Evolutionary conservation across 306 rosid species (phyloP).

Genomic region (Lathyrus sativus): DNA sequence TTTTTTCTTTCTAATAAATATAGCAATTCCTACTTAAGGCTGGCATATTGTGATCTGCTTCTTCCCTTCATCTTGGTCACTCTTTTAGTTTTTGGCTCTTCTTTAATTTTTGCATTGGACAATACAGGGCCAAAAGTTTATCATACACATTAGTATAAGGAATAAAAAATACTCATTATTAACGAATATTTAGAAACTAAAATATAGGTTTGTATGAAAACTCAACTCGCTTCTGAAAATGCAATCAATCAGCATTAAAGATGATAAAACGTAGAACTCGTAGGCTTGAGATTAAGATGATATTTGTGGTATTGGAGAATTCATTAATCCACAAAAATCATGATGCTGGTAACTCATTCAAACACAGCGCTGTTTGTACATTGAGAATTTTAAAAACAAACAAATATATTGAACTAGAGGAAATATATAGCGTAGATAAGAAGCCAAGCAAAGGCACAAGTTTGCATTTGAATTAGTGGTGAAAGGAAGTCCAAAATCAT

Average conservation of each 20-base stretch:
- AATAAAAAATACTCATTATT: background rate
- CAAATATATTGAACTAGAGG: background rate
- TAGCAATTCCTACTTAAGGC: background rate
- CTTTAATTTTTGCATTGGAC: slow-evolving; percentile 27
- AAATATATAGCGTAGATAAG: slow-evolving; percentile 19
- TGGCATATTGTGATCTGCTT: background rate
- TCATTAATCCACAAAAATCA: slow-evolving; percentile 24
- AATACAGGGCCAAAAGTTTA: slow-evolving; percentile 7
- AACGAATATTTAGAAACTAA: slow-evolving; percentile 28
- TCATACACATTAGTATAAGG: slow-evolving; percentile 16
- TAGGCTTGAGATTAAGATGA: slow-evolving; percentile 13
- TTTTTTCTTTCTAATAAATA: background rate
- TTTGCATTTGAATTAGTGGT: slow-evolving; percentile 25
- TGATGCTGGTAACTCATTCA: slow-evolving; percentile 25
- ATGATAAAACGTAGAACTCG: slow-evolving; percentile 7
- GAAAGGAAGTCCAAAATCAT: slow-evolving; percentile 12
- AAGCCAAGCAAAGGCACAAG: slow-evolving; percentile 30
- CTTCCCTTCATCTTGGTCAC: slow-evolving; percentile 13
- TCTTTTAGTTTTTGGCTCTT: slow-evolving; percentile 11
- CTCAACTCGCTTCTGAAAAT: slow-evolving; percentile 6
- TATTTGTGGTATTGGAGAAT: slow-evolving; percentile 21
- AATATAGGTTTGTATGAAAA: slow-evolving; percentile 12
- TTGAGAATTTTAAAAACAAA: background rate
- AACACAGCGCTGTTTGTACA: slow-evolving; percentile 23
- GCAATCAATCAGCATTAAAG: slow-evolving; percentile 19